Evolutionary conservation across 306 rosid species (phyloP).

Genomic region (Castanospermum australe): DNA sequence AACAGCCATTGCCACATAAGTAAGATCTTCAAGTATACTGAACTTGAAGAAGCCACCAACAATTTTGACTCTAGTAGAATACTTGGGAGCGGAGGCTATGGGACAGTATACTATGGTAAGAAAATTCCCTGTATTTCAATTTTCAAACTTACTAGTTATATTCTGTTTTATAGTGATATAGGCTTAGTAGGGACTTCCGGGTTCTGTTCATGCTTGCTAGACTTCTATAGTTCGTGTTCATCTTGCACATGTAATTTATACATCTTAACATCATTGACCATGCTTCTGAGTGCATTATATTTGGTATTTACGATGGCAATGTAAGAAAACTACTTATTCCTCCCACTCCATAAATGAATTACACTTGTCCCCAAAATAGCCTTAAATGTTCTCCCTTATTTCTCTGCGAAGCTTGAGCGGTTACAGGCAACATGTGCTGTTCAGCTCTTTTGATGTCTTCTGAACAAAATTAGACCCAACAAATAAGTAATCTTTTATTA

Average conservation of each 20-base stretch:
- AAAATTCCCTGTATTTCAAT: background rate
- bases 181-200: background rate
- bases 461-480: background rate
- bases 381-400: background rate
- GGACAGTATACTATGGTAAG: constrained; percentile 40
- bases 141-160: background rate
- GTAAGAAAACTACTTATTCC: background rate
- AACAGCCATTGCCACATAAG: background rate
- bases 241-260: background rate
- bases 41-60: constrained; percentile 35
- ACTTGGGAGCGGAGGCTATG: constrained; percentile 41
- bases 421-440: background rate
- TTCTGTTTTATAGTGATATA: background rate
- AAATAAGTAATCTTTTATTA: background rate
- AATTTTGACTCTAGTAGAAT: constrained; percentile 26
- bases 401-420: background rate
- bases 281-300: background rate
- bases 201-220: background rate
- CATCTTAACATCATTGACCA: background rate
- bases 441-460: background rate
- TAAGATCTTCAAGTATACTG: constrained; percentile 31
- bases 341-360: background rate
- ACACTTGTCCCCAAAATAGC: background rate
- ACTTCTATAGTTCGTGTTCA: background rate
- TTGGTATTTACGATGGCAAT: too few relatives aligned